These are phyloP conservation scores for Ceratobasidium theobromae DNA, from an alignment of 1,284 basidiomycete species.

Conservation along the genomic window DNA sequence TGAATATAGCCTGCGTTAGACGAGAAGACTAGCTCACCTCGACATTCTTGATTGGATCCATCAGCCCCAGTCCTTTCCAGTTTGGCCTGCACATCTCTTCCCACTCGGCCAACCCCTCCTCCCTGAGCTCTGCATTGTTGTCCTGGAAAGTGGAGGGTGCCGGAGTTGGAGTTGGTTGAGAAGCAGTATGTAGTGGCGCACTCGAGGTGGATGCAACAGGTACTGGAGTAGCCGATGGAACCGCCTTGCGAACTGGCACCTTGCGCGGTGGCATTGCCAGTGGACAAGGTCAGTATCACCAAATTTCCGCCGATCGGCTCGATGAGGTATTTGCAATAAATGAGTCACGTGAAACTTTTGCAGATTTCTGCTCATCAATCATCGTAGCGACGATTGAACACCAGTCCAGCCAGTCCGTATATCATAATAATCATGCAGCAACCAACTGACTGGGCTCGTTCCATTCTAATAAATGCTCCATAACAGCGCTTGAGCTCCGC, in stretches of 20 bases:
- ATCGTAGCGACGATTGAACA: too few species aligned
- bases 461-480: too few species aligned
- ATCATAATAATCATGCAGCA: too few species aligned
- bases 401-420: too few species aligned
- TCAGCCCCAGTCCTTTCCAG: conserved; percentile 72
- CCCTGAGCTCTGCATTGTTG: conserved; percentile 34
- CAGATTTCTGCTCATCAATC: too few species aligned
- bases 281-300: not conserved
- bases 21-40: conserved; percentile 54
- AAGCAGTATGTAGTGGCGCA: not conserved
- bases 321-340: too few species aligned
- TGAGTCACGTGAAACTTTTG: too few species aligned
- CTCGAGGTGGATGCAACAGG: conserved; percentile 6
- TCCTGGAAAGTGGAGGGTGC: not conserved
- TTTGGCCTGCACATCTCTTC: conserved; percentile 55
- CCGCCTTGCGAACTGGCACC: conserved; percentile 28
- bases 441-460: too few species aligned
- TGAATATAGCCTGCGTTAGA: not conserved
- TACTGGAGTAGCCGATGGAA: not conserved
- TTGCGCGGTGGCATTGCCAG: conserved; percentile 26
- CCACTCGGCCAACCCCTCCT: conserved; percentile 57
- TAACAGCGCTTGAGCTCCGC: too few species aligned
- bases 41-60: conserved; percentile 76
- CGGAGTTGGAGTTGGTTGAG: not conserved
- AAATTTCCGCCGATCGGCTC: not conserved